Evolutionary conservation across 192 early-diverging fungal genomes (phyloP).

Genomic region (Coemansia sp.): DNA sequence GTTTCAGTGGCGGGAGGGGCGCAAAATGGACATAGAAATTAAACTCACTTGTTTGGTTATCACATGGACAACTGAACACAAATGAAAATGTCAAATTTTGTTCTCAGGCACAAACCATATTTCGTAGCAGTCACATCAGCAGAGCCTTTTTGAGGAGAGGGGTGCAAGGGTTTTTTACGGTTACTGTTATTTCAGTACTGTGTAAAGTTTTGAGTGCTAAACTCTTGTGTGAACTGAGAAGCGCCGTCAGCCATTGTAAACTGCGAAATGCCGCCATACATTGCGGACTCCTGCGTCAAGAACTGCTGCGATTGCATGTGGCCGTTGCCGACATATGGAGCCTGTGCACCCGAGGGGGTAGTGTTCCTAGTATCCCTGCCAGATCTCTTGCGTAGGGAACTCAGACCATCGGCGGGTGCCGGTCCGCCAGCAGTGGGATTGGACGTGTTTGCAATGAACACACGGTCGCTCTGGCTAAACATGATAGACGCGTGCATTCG

Average conservation of each 20-base stretch:
- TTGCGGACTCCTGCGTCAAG: constrained; percentile 31
- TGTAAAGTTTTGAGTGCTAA: constrained; percentile 43
- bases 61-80: no score
- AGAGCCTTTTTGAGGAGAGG: no score
- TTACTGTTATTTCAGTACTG: constrained; percentile 24
- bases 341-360: background rate
- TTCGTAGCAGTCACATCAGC: no score
- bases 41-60: no score
- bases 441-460: constrained; percentile 11
- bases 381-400: background rate
- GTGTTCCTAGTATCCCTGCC: background rate
- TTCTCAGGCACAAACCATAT: no score
- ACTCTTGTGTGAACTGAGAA: constrained; percentile 32
- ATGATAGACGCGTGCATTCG: constrained; percentile 52
- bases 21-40: no score
- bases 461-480: constrained; percentile 52
- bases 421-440: background rate
- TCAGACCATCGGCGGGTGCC: constrained; percentile 1
- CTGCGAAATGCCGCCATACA: constrained; percentile 10
- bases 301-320: constrained; percentile 28
- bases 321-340: background rate
- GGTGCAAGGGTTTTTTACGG: no score
- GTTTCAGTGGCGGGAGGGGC: no score
- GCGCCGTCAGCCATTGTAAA: constrained; percentile 10
- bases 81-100: no score